phyloP scores from a whole-genome alignment of 1,284 basidiomycete species.

The Ustilago cynodontis region DNA sequence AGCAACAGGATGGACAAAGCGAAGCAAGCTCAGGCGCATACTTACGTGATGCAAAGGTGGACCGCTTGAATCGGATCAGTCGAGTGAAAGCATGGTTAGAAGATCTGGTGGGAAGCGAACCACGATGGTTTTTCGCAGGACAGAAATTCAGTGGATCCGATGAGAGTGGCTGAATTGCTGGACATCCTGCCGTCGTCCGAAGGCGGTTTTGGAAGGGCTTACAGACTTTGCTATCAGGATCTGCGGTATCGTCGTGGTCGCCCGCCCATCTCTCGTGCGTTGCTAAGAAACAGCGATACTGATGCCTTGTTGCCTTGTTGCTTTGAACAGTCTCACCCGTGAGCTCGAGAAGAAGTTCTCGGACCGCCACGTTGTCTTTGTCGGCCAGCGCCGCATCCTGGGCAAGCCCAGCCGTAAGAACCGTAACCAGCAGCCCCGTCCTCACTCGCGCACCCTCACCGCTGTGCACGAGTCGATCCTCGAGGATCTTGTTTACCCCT shows the following conservation, averaged over 20 bases:
- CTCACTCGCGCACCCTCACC: constrained; percentile 95
- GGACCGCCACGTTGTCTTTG: constrained; percentile 97
- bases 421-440: constrained; percentile 93
- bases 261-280: neutral
- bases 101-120: neutral
- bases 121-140: neutral
- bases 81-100: neutral
- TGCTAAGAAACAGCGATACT: constrained; percentile 15
- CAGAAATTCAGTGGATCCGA: too few relatives aligned
- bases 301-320: constrained; percentile 3
- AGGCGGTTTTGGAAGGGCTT: too few relatives aligned
- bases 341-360: constrained; percentile 99
- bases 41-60: neutral
- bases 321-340: constrained; percentile 82
- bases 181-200: too few relatives aligned
- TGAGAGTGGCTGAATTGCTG: neutral
- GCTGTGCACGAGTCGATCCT: constrained; percentile 97
- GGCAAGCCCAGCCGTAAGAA: constrained; percentile 95
- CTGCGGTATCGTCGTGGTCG: constrained; percentile 4
- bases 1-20: neutral
- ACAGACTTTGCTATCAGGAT: neutral
- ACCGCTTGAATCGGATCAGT: neutral
- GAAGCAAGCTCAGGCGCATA: neutral
- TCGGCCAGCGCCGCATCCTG: constrained; percentile 98
- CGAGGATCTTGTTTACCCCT: constrained; percentile 98